Conservation (phyloP, 2,329 filamentous ascomycete species). For the Ophiobolus disseminans region DNA sequence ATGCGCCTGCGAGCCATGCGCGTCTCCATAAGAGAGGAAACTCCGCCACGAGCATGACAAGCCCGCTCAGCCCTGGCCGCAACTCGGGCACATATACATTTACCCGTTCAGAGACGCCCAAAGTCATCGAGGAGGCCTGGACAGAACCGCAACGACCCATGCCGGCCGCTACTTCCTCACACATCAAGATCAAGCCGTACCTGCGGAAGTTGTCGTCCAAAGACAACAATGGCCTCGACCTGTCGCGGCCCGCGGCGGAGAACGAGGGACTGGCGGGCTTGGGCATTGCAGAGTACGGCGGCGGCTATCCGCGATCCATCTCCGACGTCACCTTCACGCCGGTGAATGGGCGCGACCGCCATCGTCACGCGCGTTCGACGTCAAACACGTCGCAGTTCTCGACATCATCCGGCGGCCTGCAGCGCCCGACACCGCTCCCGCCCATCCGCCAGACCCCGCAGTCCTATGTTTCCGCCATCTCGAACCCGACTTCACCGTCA, state of each 20-base stretch:
- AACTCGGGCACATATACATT: slow-evolving; percentile 39
- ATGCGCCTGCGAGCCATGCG: slow-evolving; percentile 41
- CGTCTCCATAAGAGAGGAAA: slow-evolving; percentile 51
- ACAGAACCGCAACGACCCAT: slow-evolving; percentile 33
- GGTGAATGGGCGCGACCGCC: slow-evolving; percentile 47
- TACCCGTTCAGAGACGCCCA: slow-evolving; percentile 44
- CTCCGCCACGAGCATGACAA: slow-evolving; percentile 48
- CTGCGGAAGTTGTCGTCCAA: slow-evolving; percentile 61
- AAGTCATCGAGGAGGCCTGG: slow-evolving; percentile 45
- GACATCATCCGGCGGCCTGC: slow-evolving; percentile 56
- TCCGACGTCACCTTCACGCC: slow-evolving; percentile 54
- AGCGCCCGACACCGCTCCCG: slow-evolving; percentile 59
- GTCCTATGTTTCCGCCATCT: slow-evolving; percentile 61
- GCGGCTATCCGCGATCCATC: slow-evolving; percentile 48
- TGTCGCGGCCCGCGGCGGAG: slow-evolving; percentile 62
- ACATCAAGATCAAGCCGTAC: slow-evolving; percentile 62
- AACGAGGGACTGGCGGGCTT: slow-evolving; percentile 61
- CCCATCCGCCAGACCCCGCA: slow-evolving; percentile 63
- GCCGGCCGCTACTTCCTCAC: slow-evolving; percentile 28
- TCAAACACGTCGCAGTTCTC: slow-evolving; percentile 64
- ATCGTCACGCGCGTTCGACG: slow-evolving; percentile 59
- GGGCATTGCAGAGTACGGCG: slow-evolving; percentile 59
- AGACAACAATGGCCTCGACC: slow-evolving; percentile 57
- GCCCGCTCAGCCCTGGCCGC: slow-evolving; percentile 41
- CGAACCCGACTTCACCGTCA: slow-evolving; percentile 59